Base-by-base conservation (phyloP, 129 eudicot genomes). In the Lactuca sativa region DNA sequence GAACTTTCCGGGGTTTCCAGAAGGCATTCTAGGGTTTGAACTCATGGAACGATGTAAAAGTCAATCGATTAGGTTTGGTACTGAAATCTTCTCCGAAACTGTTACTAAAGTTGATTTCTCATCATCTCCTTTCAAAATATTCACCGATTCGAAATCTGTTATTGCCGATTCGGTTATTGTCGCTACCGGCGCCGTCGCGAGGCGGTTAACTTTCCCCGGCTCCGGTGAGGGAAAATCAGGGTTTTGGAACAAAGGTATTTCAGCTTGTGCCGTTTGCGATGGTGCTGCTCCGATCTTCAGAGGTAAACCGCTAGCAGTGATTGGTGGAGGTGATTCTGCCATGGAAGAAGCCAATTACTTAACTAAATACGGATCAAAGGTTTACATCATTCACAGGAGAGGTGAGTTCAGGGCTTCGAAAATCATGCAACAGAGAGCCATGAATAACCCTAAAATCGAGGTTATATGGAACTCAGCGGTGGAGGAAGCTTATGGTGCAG, bases 251-350 rank as follows among this genome's bases (percentile, higher is more conserved):
- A 75, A 75, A 10, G 99, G 99, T 6, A 95, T 95, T 4, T 95
- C 97, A 1, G 97, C 97, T 1, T 95, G 99, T 60, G 97, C 97
- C 5, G 99, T 95, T 9, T 95, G 99, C 40, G 99, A 95, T 30
- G 99, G 97, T 3, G 99, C 97, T 0, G 93, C 96, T 0, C 99
- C 96, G 2, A 82, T 85, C 12, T 95, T 95, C 18, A 62, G 97
- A 31, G 72, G 77, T 33, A 95, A 95, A 60, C 81, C 96, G 0
- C 60, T 95, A 54, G 99, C 91, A 2, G 99, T 95, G 4, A 95
- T 95, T 3, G 99, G 99, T 2, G 99, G 99, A 0, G 99, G 99
- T 0, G 97, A 95, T 75, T 95, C 99, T 0, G 99, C 99, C 0
- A 95, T 95, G 99, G 99, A 95, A 68, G 99, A 95, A 44, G 97